Percentiles rank a stretch among this genome's conserved stretches.
Evolutionary conservation across 164 flowering plant genomes (phyloP).

Genomic region (Sextonia rubra): DNA sequence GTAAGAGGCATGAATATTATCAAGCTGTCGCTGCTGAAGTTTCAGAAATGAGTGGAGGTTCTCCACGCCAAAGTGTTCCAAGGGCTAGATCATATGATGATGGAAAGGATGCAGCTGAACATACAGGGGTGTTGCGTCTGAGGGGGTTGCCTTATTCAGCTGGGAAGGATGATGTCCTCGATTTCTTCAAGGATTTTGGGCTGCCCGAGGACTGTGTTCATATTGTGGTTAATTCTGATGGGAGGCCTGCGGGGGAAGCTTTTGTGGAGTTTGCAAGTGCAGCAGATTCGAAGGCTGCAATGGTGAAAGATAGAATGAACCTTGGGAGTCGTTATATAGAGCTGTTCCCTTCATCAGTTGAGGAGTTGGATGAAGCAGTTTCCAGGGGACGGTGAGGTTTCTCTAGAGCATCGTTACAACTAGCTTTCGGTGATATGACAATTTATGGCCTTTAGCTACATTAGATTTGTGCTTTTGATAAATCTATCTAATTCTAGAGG

Average conservation of each 20-base stretch:
- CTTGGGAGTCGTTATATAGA: slow-evolving; percentile 90
- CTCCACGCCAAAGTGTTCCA: slow-evolving; percentile 43
- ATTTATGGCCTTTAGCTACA: background rate
- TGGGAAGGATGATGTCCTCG: slow-evolving; percentile 67
- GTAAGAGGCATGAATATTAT: slow-evolving; percentile 83
- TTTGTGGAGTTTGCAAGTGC: slow-evolving; percentile 75
- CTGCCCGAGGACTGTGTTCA: slow-evolving; percentile 65
- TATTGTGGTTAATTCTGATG: slow-evolving; percentile 56
- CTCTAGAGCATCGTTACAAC: background rate
- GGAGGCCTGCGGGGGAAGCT: slow-evolving; percentile 88
- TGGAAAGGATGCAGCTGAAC: slow-evolving; percentile 54
- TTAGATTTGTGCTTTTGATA: background rate
- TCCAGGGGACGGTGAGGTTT: slow-evolving; percentile 53
- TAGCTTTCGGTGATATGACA: background rate
- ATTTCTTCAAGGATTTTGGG: slow-evolving; percentile 73
- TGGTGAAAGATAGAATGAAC: slow-evolving; percentile 82
- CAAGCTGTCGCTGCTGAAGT: slow-evolving; percentile 83
- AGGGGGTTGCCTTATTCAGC: slow-evolving; percentile 92
- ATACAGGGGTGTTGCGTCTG: slow-evolving; percentile 72
- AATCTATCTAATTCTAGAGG: background rate
- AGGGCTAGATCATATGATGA: slow-evolving; percentile 59
- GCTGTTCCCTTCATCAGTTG: slow-evolving; percentile 65
- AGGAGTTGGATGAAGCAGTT: slow-evolving; percentile 71
- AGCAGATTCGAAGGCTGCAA: slow-evolving; percentile 82
- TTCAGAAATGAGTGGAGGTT: slow-evolving; percentile 44